Evolutionary conservation across 495 filamentous ascomycete genomes (phyloP), one percentile per base, ranked within the genome.

Genomic region (Hypomontagnella submonticulosa): DNA sequence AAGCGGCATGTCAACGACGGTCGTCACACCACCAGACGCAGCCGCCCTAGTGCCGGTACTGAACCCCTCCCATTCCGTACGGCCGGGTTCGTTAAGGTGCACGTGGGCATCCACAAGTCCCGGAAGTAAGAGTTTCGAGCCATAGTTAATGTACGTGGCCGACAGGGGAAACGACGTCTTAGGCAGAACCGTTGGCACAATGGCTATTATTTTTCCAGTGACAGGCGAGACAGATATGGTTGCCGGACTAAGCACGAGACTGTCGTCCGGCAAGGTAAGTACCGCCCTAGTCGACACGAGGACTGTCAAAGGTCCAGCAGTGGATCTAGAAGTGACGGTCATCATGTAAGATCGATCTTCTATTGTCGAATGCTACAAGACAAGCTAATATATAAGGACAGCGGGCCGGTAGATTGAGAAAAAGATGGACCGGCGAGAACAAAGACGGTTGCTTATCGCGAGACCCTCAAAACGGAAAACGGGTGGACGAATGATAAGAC

Each of bases 31-130:
- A 15, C 95, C 95, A 74, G 93, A 97, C 49, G 95, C 95, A 8
- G 95, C 95, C 19, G 95, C 95, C 73, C 89, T 84, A 23, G 95
- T 98, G 41, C 95, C 95, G 1, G 92, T 96, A 76, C 88, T 87
- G 83, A 99, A 99, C 19, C 95, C 95, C 72, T 99, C 95, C 95
- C 95, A 99, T 87, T 99, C 95, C 37, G 95, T 98, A 16, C 95
- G 85, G 44, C 95, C 95, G 0, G 95, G 95, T 80, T 99, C 95
- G 71, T 99, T 99, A 69, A 99, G 87, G 76, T 99, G 95, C 32
- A 99, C 95, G 75, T 99, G 95, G 12, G 95, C 95, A 76, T 99
- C 95, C 9, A 99, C 95, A 33, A 99, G 81, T 15, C 95, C 95
- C 0, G 95, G 95, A 32, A 99, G 85, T 33, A 99, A 80, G 15